These are phyloP conservation scores for Cinnamomum chago DNA, from an alignment of 164 flowering plant genomes.

Conservation along the genomic window DNA sequence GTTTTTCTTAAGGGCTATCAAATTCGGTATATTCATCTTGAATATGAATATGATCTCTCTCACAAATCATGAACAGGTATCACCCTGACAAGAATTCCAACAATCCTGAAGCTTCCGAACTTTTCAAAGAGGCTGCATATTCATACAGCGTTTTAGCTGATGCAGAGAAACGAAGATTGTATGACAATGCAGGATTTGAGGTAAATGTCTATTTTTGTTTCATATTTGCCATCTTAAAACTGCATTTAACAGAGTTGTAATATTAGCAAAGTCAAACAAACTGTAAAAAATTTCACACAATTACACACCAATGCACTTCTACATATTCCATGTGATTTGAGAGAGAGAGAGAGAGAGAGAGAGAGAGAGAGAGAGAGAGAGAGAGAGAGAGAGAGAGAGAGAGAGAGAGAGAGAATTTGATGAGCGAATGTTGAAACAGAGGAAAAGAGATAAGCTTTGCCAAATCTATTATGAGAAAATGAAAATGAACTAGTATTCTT, in stretches of 20 bases:
- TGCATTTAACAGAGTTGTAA: no score
- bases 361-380: neutral
- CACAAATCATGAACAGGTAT: conserved; percentile 21
- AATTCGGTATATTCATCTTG: neutral
- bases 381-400: neutral
- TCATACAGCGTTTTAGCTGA: conserved; percentile 71
- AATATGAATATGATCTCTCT: neutral
- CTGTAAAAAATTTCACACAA: no score
- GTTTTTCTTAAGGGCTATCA: neutral
- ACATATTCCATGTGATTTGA: neutral
- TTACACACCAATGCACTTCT: neutral
- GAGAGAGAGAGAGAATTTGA: neutral
- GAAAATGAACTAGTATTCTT: neutral
- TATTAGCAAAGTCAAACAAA: no score
- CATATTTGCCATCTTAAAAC: neutral
- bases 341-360: neutral
- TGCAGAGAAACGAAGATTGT: conserved; percentile 47
- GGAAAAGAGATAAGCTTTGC: neutral
- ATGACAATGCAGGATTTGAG: conserved; percentile 34
- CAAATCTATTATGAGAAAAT: neutral
- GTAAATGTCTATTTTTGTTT: conserved; percentile 8
- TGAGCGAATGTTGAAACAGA: no score
- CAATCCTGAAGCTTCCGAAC: conserved; percentile 73
- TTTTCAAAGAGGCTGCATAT: conserved; percentile 73
- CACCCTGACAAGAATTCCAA: conserved; percentile 56